Conservation (phyloP, 2,329 filamentous ascomycete genomes). For the Pseudocercospora musae region DNA sequence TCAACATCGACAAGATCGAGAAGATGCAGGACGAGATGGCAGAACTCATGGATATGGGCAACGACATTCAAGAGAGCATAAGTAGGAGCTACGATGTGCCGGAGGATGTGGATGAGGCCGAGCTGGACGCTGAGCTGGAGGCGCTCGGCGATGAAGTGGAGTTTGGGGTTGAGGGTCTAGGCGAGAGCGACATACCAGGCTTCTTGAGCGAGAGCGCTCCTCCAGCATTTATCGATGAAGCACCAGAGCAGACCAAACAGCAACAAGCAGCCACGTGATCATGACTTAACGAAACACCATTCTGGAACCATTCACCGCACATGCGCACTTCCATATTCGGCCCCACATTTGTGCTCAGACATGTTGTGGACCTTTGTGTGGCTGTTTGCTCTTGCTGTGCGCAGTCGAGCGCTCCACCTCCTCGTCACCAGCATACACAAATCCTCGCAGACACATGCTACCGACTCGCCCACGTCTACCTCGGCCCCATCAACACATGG, state of each 20-base stretch:
- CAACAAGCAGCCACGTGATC: constrained; percentile 33
- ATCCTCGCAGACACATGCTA: background rate
- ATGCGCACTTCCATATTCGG: background rate
- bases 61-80: constrained; percentile 96
- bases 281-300: background rate
- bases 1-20: constrained; percentile 97
- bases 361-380: constrained; percentile 1
- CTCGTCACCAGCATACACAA: background rate
- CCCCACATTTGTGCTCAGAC: constrained; percentile 3
- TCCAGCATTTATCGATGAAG: constrained; percentile 87
- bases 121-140: constrained; percentile 94
- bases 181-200: constrained; percentile 63
- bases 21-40: constrained; percentile 98
- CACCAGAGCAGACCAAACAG: constrained; percentile 50
- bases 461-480: background rate
- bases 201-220: constrained; percentile 78
- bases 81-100: constrained; percentile 89
- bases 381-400: constrained; percentile 1
- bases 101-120: constrained; percentile 94
- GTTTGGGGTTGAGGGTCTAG: constrained; percentile 63
- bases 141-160: constrained; percentile 92
- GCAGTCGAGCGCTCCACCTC: background rate
- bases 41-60: constrained; percentile 93
- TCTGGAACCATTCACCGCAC: background rate
- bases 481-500: background rate